These are phyloP conservation scores for Crithidia thermophila DNA, from an alignment of 208 protist genomes.

Conservation along the genomic window DNA sequence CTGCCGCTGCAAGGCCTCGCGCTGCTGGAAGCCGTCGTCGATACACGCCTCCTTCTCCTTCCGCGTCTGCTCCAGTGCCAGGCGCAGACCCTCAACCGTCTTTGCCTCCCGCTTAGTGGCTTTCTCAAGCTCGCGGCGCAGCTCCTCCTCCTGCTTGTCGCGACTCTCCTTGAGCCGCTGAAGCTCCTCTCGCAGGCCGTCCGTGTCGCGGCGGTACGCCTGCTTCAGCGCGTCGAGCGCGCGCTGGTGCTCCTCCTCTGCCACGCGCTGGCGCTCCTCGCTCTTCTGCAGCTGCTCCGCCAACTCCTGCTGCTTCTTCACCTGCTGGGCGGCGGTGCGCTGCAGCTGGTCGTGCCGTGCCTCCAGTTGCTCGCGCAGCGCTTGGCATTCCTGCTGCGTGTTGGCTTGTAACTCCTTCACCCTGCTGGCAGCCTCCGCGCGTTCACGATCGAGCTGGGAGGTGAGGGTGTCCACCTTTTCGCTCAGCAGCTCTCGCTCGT, in stretches of 20 bases:
- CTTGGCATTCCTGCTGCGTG: slow-evolving; percentile 39
- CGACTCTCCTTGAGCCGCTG: slow-evolving; percentile 33
- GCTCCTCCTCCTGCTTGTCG: slow-evolving; percentile 42
- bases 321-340: slow-evolving; percentile 33
- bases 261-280: slow-evolving; percentile 41
- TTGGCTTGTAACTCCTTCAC: slow-evolving; percentile 50
- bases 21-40: slow-evolving; percentile 47
- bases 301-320: slow-evolving; percentile 48
- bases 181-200: slow-evolving; percentile 46
- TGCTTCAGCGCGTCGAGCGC: slow-evolving; percentile 50
- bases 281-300: slow-evolving; percentile 58
- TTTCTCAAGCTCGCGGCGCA: slow-evolving; percentile 48
- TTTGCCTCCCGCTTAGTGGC: slow-evolving; percentile 54
- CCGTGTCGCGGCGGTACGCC: slow-evolving; percentile 51
- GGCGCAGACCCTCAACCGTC: slow-evolving; percentile 46
- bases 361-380: slow-evolving; percentile 50
- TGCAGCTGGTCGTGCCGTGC: slow-evolving; percentile 53
- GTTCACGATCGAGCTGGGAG: slow-evolving; percentile 46
- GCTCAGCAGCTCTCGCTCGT: slow-evolving; percentile 39
- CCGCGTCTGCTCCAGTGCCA: slow-evolving; percentile 56
- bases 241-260: slow-evolving; percentile 51
- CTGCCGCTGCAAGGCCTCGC: slow-evolving; percentile 56
- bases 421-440: slow-evolving; percentile 40
- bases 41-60: slow-evolving; percentile 59
- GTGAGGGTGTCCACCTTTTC: slow-evolving; percentile 43